These are phyloP conservation scores for Phallus indusiatus DNA, from an alignment of 768 basidiomycete species.

Conservation along the genomic window DNA sequence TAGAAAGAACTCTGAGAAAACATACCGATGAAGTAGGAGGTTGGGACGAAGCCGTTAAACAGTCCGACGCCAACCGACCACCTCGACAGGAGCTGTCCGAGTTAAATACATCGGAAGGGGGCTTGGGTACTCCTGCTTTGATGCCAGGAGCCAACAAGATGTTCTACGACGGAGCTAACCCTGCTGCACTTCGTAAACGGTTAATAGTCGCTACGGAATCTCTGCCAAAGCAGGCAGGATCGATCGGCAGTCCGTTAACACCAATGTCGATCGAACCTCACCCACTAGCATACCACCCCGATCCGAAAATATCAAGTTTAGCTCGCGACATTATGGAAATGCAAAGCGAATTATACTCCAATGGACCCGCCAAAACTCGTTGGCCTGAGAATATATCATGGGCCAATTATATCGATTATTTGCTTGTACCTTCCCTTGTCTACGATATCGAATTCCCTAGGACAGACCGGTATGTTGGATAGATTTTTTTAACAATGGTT, in stretches of 20 bases:
- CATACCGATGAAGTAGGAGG: constrained; percentile 50
- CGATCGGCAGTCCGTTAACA: constrained; percentile 1
- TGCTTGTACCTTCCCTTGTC: constrained; percentile 84
- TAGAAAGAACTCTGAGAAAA: constrained; percentile 36
- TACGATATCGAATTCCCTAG: constrained; percentile 96
- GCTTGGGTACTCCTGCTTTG: constrained; percentile 21
- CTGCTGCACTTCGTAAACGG: constrained; percentile 47
- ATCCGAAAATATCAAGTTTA: constrained; percentile 50
- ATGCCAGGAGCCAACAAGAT: constrained; percentile 34
- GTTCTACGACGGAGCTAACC: constrained; percentile 44
- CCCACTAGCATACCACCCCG: constrained; percentile 56
- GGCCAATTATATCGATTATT: constrained; percentile 76
- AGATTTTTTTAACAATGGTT: constrained; percentile 33
- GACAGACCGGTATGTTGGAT: constrained; percentile 55
- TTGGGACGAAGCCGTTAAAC: constrained; percentile 49
- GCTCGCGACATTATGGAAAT: constrained; percentile 73
- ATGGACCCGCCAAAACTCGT: constrained; percentile 53
- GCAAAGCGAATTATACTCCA: constrained; percentile 63
- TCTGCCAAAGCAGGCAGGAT: constrained; percentile 15
- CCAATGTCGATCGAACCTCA: constrained; percentile 21
- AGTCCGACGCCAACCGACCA: constrained; percentile 35
- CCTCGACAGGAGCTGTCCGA: constrained; percentile 26
- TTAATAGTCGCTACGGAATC: constrained; percentile 29
- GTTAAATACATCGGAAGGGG: constrained; percentile 18
- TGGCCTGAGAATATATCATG: constrained; percentile 85